Evolutionary conservation across 805 yeast genomes (phyloP), one percentile per base, ranked within the genome.

Genomic region (Candida bentonensis): DNA sequence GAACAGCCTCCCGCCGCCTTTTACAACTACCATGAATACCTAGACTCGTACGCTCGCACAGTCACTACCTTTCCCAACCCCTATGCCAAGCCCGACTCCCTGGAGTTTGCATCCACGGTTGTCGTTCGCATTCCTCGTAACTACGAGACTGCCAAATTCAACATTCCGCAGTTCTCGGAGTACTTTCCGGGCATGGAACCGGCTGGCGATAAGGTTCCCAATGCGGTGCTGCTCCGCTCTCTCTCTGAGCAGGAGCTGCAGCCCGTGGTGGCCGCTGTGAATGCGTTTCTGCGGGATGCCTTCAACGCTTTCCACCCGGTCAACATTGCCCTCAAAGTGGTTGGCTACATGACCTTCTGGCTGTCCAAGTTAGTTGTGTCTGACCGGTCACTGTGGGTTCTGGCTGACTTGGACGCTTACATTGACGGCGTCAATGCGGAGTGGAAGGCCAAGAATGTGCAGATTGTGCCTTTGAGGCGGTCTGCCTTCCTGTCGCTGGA

Each of bases 251-350:
- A 57, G 0, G 74, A 75, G 50, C 70, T 73, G 44, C 42, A 34
- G 1, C 54, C 51, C 1, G 65, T 81, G 1, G 66, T 80, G 1
- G 44, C 42, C 0, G 46, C 47, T 0, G 59, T 82, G 11, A 83
- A 83, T 53, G 39, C 30, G 3, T 51, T 53, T 3, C 49, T 79
- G 23, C 44, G 44, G 21, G 52, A 53, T 1, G 76, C 76, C 1
- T 72, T 65, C 51, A 50, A 59, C 22, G 67, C 73, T 0, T 61
- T 52, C 42, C 51, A 56, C 22, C 46, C 66, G 42, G 68, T 66
- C 49, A 68, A 70, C 47, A 42, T 71, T 1, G 20, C 73, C 0
- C 73, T 69, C 43, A 46, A 55, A 15, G 2, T 60, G 0, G 20
- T 62, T 7, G 73, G 72, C 40, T 42, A 62, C 5, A 27, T 73